phyloP scores from a whole-genome alignment of 192 early-diverging fungal genomes.

The Coemansia sp. region DNA sequence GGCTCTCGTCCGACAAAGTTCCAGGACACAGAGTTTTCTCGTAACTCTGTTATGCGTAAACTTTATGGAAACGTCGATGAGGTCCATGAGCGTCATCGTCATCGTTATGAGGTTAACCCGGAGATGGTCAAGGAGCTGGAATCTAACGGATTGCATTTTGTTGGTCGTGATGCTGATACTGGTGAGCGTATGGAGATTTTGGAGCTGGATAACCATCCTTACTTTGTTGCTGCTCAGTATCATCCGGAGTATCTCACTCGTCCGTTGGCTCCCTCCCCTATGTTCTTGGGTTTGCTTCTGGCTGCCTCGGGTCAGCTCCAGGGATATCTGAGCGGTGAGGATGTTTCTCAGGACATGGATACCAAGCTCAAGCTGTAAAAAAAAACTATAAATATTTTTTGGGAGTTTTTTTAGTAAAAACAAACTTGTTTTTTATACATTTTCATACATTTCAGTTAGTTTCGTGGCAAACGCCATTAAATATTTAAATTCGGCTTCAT shows the following conservation, averaged over 20 bases:
- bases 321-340: slow-evolving; percentile 45
- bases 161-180: slow-evolving; percentile 87
- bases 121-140: slow-evolving; percentile 75
- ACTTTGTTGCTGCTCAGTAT: slow-evolving; percentile 93
- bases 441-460: background rate
- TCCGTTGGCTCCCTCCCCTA: slow-evolving; percentile 87
- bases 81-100: slow-evolving; percentile 92
- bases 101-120: slow-evolving; percentile 98
- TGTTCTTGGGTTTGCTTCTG: slow-evolving; percentile 90
- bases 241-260: slow-evolving; percentile 98
- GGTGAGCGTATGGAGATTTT: slow-evolving; percentile 98
- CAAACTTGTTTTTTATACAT: background rate
- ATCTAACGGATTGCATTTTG: slow-evolving; percentile 79
- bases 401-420: background rate
- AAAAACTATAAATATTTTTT: slow-evolving; percentile 2
- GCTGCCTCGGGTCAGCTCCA: slow-evolving; percentile 78
- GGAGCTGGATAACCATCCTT: slow-evolving; percentile 88
- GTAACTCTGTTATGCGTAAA: slow-evolving; percentile 65
- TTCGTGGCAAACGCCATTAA: background rate
- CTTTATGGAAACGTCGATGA: slow-evolving; percentile 61
- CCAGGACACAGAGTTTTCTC: slow-evolving; percentile 64
- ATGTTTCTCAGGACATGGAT: slow-evolving; percentile 19
- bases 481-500: background rate
- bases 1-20: slow-evolving; percentile 83
- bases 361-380: slow-evolving; percentile 50